Conservation (phyloP, 352 stramenopile genomes). For the Phytophthora macrochlamydospora region DNA sequence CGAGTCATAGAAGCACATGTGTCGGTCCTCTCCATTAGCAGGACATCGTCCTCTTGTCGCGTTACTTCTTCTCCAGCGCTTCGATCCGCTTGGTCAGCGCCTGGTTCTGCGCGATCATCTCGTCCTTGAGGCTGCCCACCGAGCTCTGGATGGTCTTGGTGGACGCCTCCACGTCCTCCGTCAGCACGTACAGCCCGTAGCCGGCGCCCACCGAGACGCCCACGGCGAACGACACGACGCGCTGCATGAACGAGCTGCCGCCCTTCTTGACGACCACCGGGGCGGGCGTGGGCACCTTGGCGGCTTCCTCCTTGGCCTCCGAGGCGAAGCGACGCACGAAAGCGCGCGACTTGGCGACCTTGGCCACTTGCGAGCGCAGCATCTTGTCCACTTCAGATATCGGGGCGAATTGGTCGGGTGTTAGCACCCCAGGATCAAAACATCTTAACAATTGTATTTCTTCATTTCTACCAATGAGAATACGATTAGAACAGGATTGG, state of each 20-base stretch:
- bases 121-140: constrained; percentile 67
- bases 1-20: neutral
- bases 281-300: constrained; percentile 24
- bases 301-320: constrained; percentile 53
- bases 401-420: constrained; percentile 13
- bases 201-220: constrained; percentile 66
- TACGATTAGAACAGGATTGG: neutral
- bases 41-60: neutral
- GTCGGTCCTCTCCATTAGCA: constrained; percentile 12
- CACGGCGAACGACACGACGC: constrained; percentile 70
- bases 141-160: constrained; percentile 74
- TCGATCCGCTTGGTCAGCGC: constrained; percentile 77
- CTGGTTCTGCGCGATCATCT: constrained; percentile 72
- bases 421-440: neutral
- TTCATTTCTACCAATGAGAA: neutral
- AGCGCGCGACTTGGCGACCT: constrained; percentile 26
- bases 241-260: constrained; percentile 77
- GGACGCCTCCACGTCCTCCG: constrained; percentile 73
- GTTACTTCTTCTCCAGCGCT: constrained; percentile 63
- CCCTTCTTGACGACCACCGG: constrained; percentile 46
- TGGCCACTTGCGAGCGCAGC: constrained; percentile 38
- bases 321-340: constrained; percentile 64
- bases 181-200: constrained; percentile 73
- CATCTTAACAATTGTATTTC: too few species aligned
- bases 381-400: constrained; percentile 24